phyloP scores from a whole-genome alignment of 805 yeast genomes.

The Candida pini region DNA sequence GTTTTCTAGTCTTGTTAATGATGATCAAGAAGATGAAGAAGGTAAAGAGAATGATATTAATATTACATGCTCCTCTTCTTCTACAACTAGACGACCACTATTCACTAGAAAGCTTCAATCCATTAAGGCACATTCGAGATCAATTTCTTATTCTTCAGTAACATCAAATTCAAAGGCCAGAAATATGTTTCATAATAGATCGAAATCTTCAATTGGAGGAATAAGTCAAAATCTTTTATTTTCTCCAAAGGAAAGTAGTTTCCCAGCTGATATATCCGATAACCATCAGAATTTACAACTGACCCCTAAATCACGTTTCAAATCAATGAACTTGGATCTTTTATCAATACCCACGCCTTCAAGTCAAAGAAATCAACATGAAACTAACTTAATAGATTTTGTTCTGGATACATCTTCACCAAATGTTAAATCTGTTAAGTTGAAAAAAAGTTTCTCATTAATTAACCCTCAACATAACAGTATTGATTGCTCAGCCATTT shows the following conservation, averaged over 20 bases:
- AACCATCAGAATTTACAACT: constrained; percentile 1
- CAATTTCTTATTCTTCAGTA: constrained; percentile 14
- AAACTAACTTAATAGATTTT: background rate
- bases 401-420: constrained; percentile 19
- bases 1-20: constrained; percentile 17
- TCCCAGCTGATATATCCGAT: background rate
- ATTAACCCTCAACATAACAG: constrained; percentile 18
- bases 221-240: background rate
- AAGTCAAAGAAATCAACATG: constrained; percentile 2
- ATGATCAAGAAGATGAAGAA: constrained; percentile 7
- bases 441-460: constrained; percentile 21
- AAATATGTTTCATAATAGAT: constrained; percentile 10
- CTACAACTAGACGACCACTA: constrained; percentile 7
- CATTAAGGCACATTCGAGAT: constrained; percentile 16
- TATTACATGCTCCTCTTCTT: constrained; percentile 7
- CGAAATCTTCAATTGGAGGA: constrained; percentile 8
- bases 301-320: constrained; percentile 8
- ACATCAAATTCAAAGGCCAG: constrained; percentile 1
- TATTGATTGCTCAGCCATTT: constrained; percentile 9
- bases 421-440: constrained; percentile 11
- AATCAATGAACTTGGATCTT: constrained; percentile 8
- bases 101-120: constrained; percentile 13
- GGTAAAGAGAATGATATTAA: constrained; percentile 2
- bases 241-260: background rate
- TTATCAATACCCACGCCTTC: constrained; percentile 12